phyloP scores from a whole-genome alignment of 169 alveolate species.

The Blepharisma undulans region DNA sequence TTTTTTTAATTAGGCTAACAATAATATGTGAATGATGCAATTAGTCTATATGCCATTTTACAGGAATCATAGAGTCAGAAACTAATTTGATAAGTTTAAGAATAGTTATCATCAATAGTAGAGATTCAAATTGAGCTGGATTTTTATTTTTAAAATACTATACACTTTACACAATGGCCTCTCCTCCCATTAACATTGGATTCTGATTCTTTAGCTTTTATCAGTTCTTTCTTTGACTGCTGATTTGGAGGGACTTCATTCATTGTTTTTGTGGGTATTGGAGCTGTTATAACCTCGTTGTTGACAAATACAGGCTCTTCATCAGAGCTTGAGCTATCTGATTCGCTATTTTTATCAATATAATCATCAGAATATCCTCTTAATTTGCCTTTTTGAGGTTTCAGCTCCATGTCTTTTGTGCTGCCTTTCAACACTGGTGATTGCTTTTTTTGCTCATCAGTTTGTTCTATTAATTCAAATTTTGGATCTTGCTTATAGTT shows the following conservation, averaged over 20 bases:
- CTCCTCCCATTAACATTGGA: not conserved
- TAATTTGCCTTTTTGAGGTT: not conserved
- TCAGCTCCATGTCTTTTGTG: not conserved
- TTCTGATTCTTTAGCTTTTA: not conserved
- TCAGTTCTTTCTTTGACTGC: not conserved
- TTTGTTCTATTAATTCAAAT: not conserved
- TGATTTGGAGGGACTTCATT: not conserved
- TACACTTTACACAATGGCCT: not conserved
- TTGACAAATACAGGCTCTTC: not conserved
- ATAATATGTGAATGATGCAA: not conserved
- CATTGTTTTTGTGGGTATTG: not conserved
- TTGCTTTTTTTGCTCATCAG: not conserved
- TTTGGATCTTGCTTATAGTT: not conserved
- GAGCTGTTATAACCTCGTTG: not conserved
- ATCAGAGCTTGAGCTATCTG: not conserved
- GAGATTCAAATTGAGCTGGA: not conserved
- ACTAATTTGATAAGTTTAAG: not conserved
- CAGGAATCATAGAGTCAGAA: not conserved
- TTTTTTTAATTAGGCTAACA: not conserved
- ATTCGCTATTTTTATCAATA: not conserved
- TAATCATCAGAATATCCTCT: not conserved
- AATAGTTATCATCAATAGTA: too few species aligned
- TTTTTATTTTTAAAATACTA: not conserved
- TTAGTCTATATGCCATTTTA: not conserved
- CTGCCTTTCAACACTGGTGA: not conserved